These are phyloP conservation scores for Ogataea dorogensis DNA, from an alignment of 805 yeast genomes.

Conservation along the genomic window DNA sequence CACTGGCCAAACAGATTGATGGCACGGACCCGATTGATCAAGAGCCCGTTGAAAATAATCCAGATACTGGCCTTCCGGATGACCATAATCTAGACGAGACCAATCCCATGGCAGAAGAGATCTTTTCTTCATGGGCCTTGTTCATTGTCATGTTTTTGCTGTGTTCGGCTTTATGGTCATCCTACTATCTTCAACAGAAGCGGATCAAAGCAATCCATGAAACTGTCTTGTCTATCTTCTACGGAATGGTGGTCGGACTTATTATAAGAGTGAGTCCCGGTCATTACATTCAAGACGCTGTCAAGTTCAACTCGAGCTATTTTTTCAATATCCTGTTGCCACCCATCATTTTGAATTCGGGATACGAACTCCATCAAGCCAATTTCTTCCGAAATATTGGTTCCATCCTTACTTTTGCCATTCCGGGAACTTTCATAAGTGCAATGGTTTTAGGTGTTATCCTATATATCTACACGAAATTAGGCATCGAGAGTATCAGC, in stretches of 20 bases:
- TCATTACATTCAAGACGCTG: slow-evolving; percentile 94
- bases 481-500: slow-evolving; percentile 85
- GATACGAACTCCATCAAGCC: slow-evolving; percentile 94
- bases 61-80: slow-evolving; percentile 48
- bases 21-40: slow-evolving; percentile 37
- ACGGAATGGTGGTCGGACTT: slow-evolving; percentile 95
- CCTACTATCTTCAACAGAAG: slow-evolving; percentile 86
- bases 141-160: slow-evolving; percentile 79
- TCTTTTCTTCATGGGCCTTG: slow-evolving; percentile 96
- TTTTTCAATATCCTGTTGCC: slow-evolving; percentile 93
- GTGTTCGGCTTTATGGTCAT: slow-evolving; percentile 91
- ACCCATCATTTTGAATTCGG: slow-evolving; percentile 93
- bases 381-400: slow-evolving; percentile 92
- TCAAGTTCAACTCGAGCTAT: slow-evolving; percentile 89
- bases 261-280: slow-evolving; percentile 92
- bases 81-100: slow-evolving; percentile 51
- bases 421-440: slow-evolving; percentile 93
- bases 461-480: slow-evolving; percentile 81
- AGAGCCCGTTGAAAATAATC: slow-evolving; percentile 37
- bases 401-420: slow-evolving; percentile 88
- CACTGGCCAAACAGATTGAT: slow-evolving; percentile 13
- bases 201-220: slow-evolving; percentile 96
- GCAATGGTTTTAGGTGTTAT: slow-evolving; percentile 89
- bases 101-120: slow-evolving; percentile 90
- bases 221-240: slow-evolving; percentile 91